Evolutionary conservation across 2,329 filamentous ascomycete species (phyloP), one percentile per base, ranked within the genome.

Genomic region (Aspergillus phoenicis): DNA sequence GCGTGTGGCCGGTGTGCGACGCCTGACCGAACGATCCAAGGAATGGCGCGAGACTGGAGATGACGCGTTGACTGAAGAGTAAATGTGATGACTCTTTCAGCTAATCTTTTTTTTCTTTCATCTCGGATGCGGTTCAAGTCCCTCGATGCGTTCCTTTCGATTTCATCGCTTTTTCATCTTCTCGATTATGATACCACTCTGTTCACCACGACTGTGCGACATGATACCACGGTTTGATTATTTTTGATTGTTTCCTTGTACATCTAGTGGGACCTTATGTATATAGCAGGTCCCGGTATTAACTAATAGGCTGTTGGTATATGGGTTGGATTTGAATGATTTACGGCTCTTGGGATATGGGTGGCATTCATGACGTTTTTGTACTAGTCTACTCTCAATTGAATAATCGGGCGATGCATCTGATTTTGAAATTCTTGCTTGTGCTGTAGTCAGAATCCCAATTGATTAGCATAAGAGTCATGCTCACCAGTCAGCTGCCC

Each of bases 11-110:
- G 95, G 95, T 24, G 87, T 98, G 64, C 93, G 90, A 77, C 84
- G 86, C 62, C 80, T 98, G 65, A 91, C 91, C 0, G 91, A 96
- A 67, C 87, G 87, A 73, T 95, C 91, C 70, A 88, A 92, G 51
- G 92, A 96, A 68, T 99, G 95, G 95, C 87, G 94, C 62, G 94
- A 97, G 69, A 88, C 90, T 66, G 89, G 89, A 28, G 89, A 91
- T 57, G 92, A 93, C 68, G 89, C 90, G 49, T 75, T 85, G 66
- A 83, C 82, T 66, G 83, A 85, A 72, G 83, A 85, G 67, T 78
- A 69, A 66, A 62, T 38, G 53, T 45, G 56, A 47, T 43, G 22
- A 51, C 52, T 52, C 30, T 36, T 36, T 11, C 30, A 36, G 61
- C 52, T n/a, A 43, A 59, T 53, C 38, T 24, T 58, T 33, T 58